Evolutionary conservation across 495 filamentous ascomycete species (phyloP).

Genomic region (Neurospora pannonica): DNA sequence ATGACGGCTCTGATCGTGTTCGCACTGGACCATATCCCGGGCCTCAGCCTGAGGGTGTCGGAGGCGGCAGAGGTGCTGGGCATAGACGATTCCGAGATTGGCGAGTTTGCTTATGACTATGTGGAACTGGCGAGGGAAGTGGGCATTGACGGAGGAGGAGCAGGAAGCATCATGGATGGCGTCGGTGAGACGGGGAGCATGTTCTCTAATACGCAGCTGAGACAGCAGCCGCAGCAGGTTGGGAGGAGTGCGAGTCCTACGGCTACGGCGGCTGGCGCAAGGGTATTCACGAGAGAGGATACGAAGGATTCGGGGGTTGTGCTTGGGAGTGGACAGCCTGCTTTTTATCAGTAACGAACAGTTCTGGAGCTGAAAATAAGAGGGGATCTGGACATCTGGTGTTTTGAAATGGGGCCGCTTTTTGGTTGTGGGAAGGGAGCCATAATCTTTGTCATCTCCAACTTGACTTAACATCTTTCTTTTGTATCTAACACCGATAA

Average conservation of each 20-base stretch:
- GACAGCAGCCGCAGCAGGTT: neutral
- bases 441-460: neutral
- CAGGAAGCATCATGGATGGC: neutral
- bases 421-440: neutral
- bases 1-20: slow-evolving; percentile 82
- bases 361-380: neutral
- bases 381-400: neutral
- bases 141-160: slow-evolving; percentile 39
- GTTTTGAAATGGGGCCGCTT: neutral
- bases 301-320: neutral
- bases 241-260: neutral
- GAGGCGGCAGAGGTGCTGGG: slow-evolving; percentile 86
- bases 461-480: neutral
- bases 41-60: slow-evolving; percentile 65
- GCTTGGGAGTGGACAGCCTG: neutral
- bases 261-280: neutral
- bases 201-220: slow-evolving; percentile 13
- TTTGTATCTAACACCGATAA: neutral
- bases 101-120: slow-evolving; percentile 97
- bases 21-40: slow-evolving; percentile 78
- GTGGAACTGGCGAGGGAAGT: slow-evolving; percentile 88
- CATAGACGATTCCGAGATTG: slow-evolving; percentile 92
- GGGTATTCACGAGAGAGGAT: neutral
- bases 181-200: slow-evolving; percentile 32
- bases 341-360: neutral